phyloP scores from a whole-genome alignment of 2,329 filamentous ascomycete species.

The Berkeleyomyces basicola region DNA sequence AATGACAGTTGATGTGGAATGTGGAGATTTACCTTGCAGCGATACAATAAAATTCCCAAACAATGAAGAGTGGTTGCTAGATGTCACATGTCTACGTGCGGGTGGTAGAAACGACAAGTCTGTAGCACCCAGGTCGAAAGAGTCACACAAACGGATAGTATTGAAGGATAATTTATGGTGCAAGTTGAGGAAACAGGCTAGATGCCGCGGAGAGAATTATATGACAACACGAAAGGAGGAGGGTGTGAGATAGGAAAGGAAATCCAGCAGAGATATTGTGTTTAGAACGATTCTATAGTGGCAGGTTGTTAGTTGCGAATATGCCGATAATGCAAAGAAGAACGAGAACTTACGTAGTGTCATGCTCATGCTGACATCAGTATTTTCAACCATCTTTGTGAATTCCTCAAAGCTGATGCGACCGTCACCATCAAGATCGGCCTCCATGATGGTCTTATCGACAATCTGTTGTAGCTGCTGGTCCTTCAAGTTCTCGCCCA shows the following conservation, averaged over 20 bases:
- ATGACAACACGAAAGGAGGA: neutral
- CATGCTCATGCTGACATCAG: slow-evolving; percentile 61
- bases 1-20: too few relatives aligned
- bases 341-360: slow-evolving; percentile 38
- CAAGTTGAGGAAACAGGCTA: neutral
- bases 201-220: neutral
- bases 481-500: slow-evolving; percentile 96
- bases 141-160: neutral
- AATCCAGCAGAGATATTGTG: neutral
- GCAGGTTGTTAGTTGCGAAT: neutral
- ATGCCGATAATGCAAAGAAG: neutral
- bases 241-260: neutral
- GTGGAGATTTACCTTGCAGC: too few relatives aligned
- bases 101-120: too few relatives aligned
- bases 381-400: slow-evolving; percentile 96
- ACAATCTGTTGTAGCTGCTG: slow-evolving; percentile 98
- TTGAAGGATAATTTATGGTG: neutral
- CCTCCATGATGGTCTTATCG: slow-evolving; percentile 99
- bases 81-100: too few relatives aligned
- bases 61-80: too few relatives aligned
- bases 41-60: too few relatives aligned
- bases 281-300: slow-evolving; percentile 9
- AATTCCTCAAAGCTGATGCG: slow-evolving; percentile 99
- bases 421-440: slow-evolving; percentile 85
- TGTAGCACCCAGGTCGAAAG: neutral